These are phyloP conservation scores for Penstemon barbatus DNA, from an alignment of 257 asterid species.

Conservation along the genomic window DNA sequence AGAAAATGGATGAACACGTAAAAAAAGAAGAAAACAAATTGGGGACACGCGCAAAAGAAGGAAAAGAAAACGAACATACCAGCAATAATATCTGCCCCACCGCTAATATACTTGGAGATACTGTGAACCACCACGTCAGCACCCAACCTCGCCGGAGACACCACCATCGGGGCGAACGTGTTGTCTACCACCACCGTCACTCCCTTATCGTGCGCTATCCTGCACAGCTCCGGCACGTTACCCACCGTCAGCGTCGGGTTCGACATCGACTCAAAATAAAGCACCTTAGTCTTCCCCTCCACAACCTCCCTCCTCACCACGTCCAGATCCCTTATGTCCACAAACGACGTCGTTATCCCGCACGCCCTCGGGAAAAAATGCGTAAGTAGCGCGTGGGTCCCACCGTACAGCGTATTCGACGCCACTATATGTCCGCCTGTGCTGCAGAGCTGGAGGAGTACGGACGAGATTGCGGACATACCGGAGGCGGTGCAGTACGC, in stretches of 20 bases:
- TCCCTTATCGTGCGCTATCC: conserved; percentile 85
- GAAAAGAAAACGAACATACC: conserved; percentile 34
- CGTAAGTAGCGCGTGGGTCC: conserved; percentile 82
- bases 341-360: conserved; percentile 82
- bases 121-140: conserved; percentile 96
- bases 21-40: neutral
- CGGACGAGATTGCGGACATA: conserved; percentile 90
- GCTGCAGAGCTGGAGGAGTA: conserved; percentile 83
- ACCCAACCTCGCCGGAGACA: conserved; percentile 87
- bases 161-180: conserved; percentile 93
- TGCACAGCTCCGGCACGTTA: conserved; percentile 78
- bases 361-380: conserved; percentile 83
- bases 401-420: conserved; percentile 76
- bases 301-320: conserved; percentile 59
- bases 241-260: conserved; percentile 87
- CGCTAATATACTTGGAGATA: conserved; percentile 87
- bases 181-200: conserved; percentile 86
- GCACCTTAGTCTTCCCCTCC: conserved; percentile 69
- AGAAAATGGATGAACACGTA: neutral
- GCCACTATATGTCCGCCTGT: conserved; percentile 93
- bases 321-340: conserved; percentile 59
- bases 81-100: conserved; percentile 92
- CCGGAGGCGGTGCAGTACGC: conserved; percentile 98
- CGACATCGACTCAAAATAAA: conserved; percentile 74
- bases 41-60: neutral